Conservation (phyloP, 2,329 filamentous ascomycete genomes). For the Lachnellula hyalina region DNA sequence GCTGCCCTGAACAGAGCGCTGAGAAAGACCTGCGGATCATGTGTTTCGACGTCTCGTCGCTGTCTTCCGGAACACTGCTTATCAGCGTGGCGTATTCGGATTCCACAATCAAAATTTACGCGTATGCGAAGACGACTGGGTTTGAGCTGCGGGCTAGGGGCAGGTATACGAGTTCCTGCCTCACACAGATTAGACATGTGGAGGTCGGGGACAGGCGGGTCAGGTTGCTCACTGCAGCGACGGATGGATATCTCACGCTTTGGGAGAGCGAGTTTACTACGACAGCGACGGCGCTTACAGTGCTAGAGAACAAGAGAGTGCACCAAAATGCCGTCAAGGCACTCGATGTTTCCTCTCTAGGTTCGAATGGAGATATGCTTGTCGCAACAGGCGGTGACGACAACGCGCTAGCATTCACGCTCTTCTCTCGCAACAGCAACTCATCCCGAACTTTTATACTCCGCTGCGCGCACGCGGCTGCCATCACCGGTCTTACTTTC, state of each 20-base stretch:
- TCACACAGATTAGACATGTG: slow-evolving; percentile 55
- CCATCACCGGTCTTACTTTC: slow-evolving; percentile 53
- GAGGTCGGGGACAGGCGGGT: slow-evolving; percentile 35
- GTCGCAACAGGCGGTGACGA: slow-evolving; percentile 83
- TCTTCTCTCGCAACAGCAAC: slow-evolving; percentile 26
- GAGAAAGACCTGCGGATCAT: slow-evolving; percentile 70
- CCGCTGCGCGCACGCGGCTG: slow-evolving; percentile 62
- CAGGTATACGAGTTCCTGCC: slow-evolving; percentile 65
- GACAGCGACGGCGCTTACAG: not conserved
- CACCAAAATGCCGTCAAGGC: slow-evolving; percentile 82
- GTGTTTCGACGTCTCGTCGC: slow-evolving; percentile 58
- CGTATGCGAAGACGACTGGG: slow-evolving; percentile 34
- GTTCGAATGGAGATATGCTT: slow-evolving; percentile 34
- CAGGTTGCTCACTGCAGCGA: slow-evolving; percentile 62
- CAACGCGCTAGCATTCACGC: slow-evolving; percentile 64
- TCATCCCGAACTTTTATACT: slow-evolving; percentile 34
- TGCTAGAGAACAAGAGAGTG: slow-evolving; percentile 38
- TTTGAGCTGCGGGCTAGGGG: slow-evolving; percentile 50
- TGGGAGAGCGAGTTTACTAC: slow-evolving; percentile 38
- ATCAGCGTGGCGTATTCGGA: slow-evolving; percentile 79
- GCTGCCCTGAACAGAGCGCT: slow-evolving; percentile 46
- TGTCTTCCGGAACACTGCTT: slow-evolving; percentile 34
- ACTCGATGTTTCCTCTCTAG: slow-evolving; percentile 42
- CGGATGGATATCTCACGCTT: slow-evolving; percentile 70
- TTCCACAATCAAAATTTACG: slow-evolving; percentile 64